Evolutionary conservation across 768 basidiomycete species (phyloP), one percentile per base, ranked within the genome.

Genomic region (Phylloporus arenicola): DNA sequence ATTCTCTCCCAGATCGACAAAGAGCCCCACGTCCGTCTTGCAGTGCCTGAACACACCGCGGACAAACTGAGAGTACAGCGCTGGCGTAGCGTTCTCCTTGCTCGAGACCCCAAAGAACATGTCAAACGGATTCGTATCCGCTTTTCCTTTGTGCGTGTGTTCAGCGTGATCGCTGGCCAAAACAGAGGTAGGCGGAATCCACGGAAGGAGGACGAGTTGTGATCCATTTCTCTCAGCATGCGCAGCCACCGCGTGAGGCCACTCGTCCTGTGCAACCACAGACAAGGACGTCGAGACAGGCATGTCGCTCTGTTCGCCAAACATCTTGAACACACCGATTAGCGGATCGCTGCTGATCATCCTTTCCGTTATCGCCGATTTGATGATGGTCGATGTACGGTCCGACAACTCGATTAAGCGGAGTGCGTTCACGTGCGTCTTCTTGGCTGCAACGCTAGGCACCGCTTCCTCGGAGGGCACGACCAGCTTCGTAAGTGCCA

Each of bases 331-430:
- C 24, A 89, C 76, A 3, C 81, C 79, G 14, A 89, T 69, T 34
- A 92, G 68, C 4, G 91, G 78, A 59, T 93, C 92, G 39, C 77
- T 81, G 50, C 73, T 75, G 34, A 88, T 75, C 24, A 93, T 72
- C 3, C 78, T 71, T 17, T 89, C 87, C 1, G 84, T 80, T 53
- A 83, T 83, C 45, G 88, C 81, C 1, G 88, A 88, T 61, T 82
- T 86, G 67, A 98, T 80, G 31, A 95, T 81, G 1, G 88, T 86
- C 3, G 90, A 92, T 2, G 89, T 89, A 51, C 96, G 86, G 33
- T 85, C 85, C 1, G 90, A 88, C 40, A 97, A 72, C 64, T 97
- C 93, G 35, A 98, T 81, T 8, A 98, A 77, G 17, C 94, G 91
- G 2, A 97, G 76, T 0, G 88, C 87, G 55, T 91, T 81, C 30